A percentile compares a stretch with the other conserved stretches of the same genome.
phyloP scores from a whole-genome alignment of 164 flowering plant species.

The Annona cherimola region DNA sequence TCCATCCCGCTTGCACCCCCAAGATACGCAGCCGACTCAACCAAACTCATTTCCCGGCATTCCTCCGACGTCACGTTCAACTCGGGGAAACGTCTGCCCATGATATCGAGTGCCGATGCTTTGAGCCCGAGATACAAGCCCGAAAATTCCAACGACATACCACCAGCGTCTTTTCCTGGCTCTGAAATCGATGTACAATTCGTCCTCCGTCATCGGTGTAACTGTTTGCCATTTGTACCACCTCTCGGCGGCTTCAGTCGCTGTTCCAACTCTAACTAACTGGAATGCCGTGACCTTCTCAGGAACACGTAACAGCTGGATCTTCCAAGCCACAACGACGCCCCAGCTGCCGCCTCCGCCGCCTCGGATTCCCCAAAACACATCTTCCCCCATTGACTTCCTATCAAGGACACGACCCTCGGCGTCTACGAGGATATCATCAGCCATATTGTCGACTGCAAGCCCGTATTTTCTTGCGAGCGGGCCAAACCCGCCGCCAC shows the following conservation, averaged over 20 bases:
- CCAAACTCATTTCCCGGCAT: conserved; percentile 15
- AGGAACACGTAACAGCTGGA: conserved; percentile 13
- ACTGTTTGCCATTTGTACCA: conserved; percentile 10
- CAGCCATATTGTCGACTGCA: conserved; percentile 16
- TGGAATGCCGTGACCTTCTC: conserved; percentile 18
- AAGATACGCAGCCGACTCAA: conserved; percentile 6
- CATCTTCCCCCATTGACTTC: conserved; percentile 20
- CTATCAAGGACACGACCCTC: conserved; percentile 16
- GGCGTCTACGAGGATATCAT: conserved; percentile 13
- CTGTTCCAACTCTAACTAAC: not conserved
- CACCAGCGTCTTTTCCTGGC: not conserved
- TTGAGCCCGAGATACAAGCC: conserved; percentile 5
- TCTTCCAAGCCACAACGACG: conserved; percentile 11
- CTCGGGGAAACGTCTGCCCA: conserved; percentile 7
- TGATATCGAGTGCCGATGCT: not conserved
- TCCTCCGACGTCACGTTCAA: conserved; percentile 1
- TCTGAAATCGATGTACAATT: conserved; percentile 10
- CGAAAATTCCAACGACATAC: not conserved
- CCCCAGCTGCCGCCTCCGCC: conserved; percentile 22
- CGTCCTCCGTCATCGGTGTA: conserved; percentile 2
- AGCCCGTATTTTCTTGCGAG: conserved; percentile 10
- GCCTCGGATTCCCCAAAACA: conserved; percentile 29
- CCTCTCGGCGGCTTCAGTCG: not conserved
- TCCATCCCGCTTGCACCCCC: not conserved
- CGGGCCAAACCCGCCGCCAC: conserved; percentile 6